phyloP scores from a whole-genome alignment of 352 stramenopile genomes.

The Globisporangium iwayamae region DNA sequence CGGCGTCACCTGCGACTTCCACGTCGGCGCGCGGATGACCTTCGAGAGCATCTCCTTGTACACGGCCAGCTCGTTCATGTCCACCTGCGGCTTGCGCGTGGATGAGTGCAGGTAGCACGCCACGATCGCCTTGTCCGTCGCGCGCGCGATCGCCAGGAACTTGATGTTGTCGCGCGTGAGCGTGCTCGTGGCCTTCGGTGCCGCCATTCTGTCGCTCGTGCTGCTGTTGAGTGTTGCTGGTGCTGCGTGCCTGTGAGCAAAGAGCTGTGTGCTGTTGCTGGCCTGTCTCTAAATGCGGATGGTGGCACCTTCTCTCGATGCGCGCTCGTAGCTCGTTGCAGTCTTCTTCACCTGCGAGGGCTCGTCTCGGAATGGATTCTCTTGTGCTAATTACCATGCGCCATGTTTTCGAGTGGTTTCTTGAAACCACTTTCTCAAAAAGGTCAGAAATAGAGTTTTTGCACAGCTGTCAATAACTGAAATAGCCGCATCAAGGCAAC shows the following conservation, averaged over 20 bases:
- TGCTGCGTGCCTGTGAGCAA: neutral
- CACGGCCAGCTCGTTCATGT: slow-evolving; percentile 49
- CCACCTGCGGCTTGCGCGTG: slow-evolving; percentile 38
- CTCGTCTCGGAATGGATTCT: slow-evolving; percentile 4
- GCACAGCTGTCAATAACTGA: neutral
- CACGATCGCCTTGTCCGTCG: slow-evolving; percentile 78
- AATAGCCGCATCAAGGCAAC: neutral
- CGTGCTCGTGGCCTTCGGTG: slow-evolving; percentile 25
- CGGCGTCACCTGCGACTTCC: slow-evolving; percentile 83
- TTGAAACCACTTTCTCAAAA: neutral
- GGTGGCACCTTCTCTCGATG: slow-evolving; percentile 1
- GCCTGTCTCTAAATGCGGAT: slow-evolving; percentile 3
- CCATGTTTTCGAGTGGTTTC: neutral
- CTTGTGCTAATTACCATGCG: neutral
- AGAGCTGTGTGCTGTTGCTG: slow-evolving; percentile 1
- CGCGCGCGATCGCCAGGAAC: slow-evolving; percentile 77
- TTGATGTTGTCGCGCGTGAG: slow-evolving; percentile 81
- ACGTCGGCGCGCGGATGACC: slow-evolving; percentile 79
- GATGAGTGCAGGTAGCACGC: slow-evolving; percentile 72
- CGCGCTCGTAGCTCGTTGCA: neutral
- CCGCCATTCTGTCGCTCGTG: slow-evolving; percentile 10
- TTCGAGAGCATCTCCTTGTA: slow-evolving; percentile 84
- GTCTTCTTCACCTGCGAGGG: neutral
- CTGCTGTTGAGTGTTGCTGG: slow-evolving; percentile 12
- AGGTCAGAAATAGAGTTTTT: neutral